Evolutionary conservation across 768 basidiomycete species (phyloP).

Genomic region (Boletus edulis): DNA sequence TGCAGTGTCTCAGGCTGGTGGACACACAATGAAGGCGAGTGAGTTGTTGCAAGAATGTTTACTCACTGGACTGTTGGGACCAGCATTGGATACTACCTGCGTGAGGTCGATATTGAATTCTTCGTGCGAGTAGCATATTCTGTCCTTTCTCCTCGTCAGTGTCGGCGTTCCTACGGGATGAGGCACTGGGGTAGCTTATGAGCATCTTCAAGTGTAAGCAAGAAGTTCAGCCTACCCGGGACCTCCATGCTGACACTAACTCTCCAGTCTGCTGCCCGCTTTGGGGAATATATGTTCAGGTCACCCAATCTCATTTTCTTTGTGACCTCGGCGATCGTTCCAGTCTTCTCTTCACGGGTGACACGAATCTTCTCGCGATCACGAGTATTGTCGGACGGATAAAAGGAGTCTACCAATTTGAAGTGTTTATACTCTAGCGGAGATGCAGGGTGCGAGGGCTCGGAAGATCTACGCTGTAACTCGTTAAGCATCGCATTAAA

Average conservation of each 20-base stretch:
- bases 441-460: constrained; percentile 50
- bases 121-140: constrained; percentile 92
- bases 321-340: constrained; percentile 60
- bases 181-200: constrained; percentile 42
- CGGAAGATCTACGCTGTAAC: constrained; percentile 56
- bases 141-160: constrained; percentile 76
- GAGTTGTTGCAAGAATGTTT: neutral
- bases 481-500: constrained; percentile 87
- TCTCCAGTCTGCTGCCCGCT: constrained; percentile 84
- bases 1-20: constrained; percentile 61
- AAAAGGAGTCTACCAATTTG: constrained; percentile 79
- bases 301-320: constrained; percentile 83
- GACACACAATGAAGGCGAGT: neutral
- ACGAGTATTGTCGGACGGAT: constrained; percentile 39
- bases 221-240: constrained; percentile 54
- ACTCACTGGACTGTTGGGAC: constrained; percentile 51
- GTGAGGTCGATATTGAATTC: constrained; percentile 93
- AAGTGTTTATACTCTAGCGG: constrained; percentile 76
- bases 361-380: constrained; percentile 70
- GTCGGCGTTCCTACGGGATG: constrained; percentile 65
- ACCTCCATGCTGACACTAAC: constrained; percentile 92
- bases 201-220: neutral
- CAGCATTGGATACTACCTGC: constrained; percentile 67
- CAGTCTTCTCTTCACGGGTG: constrained; percentile 76
- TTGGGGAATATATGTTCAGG: constrained; percentile 84